These are phyloP conservation scores for Podospora conica DNA, from an alignment of 495 filamentous ascomycete genomes.

Conservation along the genomic window DNA sequence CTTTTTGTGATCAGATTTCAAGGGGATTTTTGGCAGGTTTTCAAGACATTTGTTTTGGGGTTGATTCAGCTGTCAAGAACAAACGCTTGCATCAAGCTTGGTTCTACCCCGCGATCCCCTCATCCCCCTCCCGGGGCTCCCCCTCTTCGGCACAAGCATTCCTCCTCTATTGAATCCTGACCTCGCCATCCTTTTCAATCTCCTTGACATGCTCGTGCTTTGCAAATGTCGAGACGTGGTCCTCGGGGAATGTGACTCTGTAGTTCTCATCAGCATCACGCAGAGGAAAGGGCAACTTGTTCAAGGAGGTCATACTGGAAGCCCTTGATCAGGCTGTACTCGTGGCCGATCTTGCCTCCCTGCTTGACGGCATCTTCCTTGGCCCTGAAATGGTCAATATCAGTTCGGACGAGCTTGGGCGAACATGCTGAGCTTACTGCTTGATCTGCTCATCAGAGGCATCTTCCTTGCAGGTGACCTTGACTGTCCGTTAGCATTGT, in stretches of 20 bases:
- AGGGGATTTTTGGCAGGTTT: not conserved
- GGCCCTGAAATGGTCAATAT: conserved; percentile 44
- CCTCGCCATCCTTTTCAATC: conserved; percentile 66
- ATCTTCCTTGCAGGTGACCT: conserved; percentile 75
- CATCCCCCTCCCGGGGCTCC: no score
- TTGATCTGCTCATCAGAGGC: conserved; percentile 55
- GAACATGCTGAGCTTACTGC: conserved; percentile 43
- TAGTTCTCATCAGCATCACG: not conserved
- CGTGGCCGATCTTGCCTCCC: conserved; percentile 75
- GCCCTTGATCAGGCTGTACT: conserved; percentile 80
- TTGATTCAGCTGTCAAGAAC: conserved; percentile 16
- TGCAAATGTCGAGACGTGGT: conserved; percentile 54
- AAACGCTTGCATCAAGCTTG: no score
- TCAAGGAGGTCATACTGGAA: conserved; percentile 63
- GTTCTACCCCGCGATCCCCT: conserved; percentile 11
- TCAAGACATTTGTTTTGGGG: not conserved
- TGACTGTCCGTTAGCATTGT: conserved; percentile 1
- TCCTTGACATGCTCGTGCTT: conserved; percentile 59
- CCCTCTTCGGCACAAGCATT: not conserved
- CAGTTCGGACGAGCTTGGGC: not conserved
- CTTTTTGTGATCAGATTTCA: not conserved
- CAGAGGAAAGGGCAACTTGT: not conserved
- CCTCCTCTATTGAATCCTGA: conserved; percentile 59
- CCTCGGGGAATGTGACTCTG: conserved; percentile 70
- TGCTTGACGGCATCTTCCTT: conserved; percentile 63